Evolutionary conservation across 2,329 filamentous ascomycete species (phyloP).

Genomic region (Emericellopsis cladophorae): DNA sequence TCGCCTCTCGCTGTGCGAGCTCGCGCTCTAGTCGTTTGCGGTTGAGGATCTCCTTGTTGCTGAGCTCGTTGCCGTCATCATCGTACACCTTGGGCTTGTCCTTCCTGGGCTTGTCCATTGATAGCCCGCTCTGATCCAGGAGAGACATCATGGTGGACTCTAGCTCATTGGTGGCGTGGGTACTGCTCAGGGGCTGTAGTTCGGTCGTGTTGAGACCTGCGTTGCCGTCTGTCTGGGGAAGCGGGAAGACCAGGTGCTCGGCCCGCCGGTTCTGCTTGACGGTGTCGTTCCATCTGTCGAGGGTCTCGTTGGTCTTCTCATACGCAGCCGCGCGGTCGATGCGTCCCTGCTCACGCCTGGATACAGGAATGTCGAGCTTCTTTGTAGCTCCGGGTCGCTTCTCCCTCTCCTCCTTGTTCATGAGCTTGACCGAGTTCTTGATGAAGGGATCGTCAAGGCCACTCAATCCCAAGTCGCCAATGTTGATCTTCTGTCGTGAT

Average conservation of each 20-base stretch:
- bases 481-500: conserved; percentile 35
- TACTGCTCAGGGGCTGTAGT: conserved; percentile 49
- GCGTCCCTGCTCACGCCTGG: conserved; percentile 75
- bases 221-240: conserved; percentile 57
- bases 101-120: conserved; percentile 30
- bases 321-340: conserved; percentile 74
- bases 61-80: conserved; percentile 60
- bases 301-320: conserved; percentile 80
- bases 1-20: conserved; percentile 76
- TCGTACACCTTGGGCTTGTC: conserved; percentile 49
- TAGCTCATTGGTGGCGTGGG: conserved; percentile 61
- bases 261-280: conserved; percentile 88
- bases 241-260: conserved; percentile 80
- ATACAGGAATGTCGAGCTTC: conserved; percentile 72
- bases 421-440: conserved; percentile 67
- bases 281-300: conserved; percentile 87
- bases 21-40: conserved; percentile 73
- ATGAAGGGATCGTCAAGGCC: conserved; percentile 62
- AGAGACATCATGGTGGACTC: conserved; percentile 81
- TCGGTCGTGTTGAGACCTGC: conserved; percentile 48
- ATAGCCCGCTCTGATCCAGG: conserved; percentile 76
- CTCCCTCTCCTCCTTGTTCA: conserved; percentile 49
- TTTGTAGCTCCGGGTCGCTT: conserved; percentile 30
- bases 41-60: conserved; percentile 56
- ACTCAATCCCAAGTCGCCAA: conserved; percentile 61